A percentile compares a stretch with the other conserved stretches of the same genome.
phyloP scores from a whole-genome alignment of 768 basidiomycete species.

The Leccinum barrowsii region DNA sequence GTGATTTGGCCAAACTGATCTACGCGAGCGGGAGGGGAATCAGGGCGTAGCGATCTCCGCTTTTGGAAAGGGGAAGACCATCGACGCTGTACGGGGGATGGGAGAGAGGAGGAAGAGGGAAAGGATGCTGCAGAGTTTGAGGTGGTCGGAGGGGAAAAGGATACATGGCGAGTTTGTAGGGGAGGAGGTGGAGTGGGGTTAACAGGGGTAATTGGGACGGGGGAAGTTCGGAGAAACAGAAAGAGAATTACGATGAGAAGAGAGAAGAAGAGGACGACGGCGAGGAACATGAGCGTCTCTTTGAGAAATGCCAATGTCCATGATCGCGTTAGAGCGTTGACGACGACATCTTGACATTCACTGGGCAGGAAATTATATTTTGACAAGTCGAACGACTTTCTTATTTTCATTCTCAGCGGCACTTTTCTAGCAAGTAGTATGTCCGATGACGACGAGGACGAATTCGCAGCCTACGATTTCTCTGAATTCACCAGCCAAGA shows the following conservation, averaged over 20 bases:
- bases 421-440: constrained; percentile 11
- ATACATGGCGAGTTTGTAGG: constrained; percentile 16
- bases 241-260: not conserved
- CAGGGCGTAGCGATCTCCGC: not conserved
- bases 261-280: constrained; percentile 8
- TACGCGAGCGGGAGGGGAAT: not conserved
- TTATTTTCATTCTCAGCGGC: constrained; percentile 13
- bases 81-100: not conserved
- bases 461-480: constrained; percentile 49
- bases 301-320: too few relatives aligned
- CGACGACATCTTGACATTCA: not conserved
- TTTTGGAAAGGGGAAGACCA: constrained; percentile 5
- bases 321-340: not conserved
- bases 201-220: not conserved
- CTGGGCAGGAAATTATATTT: not conserved
- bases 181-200: not conserved
- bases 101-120: not conserved
- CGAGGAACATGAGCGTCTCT: constrained; percentile 6
- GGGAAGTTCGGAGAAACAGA: not conserved
- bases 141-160: constrained; percentile 1
- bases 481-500: constrained; percentile 59
- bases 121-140: not conserved
- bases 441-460: constrained; percentile 30
- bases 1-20: constrained; percentile 9
- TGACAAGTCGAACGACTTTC: constrained; percentile 18